Evolutionary conservation across 2,329 filamentous ascomycete species (phyloP), one percentile per base, ranked within the genome.

Genomic region (Fusarium tjaetaba): DNA sequence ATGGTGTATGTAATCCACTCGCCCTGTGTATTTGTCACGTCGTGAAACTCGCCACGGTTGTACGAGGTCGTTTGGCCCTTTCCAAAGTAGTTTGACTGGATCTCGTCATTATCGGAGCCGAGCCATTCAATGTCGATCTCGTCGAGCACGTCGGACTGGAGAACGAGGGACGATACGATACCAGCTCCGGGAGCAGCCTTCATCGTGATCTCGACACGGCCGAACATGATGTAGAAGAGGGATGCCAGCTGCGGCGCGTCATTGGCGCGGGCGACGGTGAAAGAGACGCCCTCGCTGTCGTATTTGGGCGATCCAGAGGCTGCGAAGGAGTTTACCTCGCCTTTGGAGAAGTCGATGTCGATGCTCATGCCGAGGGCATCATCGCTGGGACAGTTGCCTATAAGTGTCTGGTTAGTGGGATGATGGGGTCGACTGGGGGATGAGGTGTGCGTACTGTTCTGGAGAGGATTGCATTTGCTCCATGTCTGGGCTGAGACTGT

Each of bases 171-270:
- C 82, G 94, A 97, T 74, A 99, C 95, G 77, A 99, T 98, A 68
- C 96, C 96, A 15, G 90, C 91, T 13, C 96, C 96, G 1, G 95
- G 92, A 15, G 96, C 95, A 32, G 94, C 91, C 84, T 96, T 95
- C 86, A 98, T 88, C 38, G 90, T 92, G 75, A 95, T 90, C 74
- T 97, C 93, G 79, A 98, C 93, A 72, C 92, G 93, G 75, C 96
- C 96, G 81, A 98, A 99, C 96, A 99, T 98, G 85, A 99, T 97
- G 87, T 98, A 98, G 89, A 97, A 98, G 78, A 96, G 90, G 70
- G 95, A 97, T 73, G 89, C 88, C 70, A 99, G 89, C 81, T 96
- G 93, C 1, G 96, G 96, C 7, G 94, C 90, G 80, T 99, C 94
- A 65, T 96, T 95, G 57, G 91, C 87, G 79, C 91, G 85, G 59